Evolutionary conservation across 495 filamentous ascomycete species (phyloP).

Genomic region (Apiosordaria backusii): DNA sequence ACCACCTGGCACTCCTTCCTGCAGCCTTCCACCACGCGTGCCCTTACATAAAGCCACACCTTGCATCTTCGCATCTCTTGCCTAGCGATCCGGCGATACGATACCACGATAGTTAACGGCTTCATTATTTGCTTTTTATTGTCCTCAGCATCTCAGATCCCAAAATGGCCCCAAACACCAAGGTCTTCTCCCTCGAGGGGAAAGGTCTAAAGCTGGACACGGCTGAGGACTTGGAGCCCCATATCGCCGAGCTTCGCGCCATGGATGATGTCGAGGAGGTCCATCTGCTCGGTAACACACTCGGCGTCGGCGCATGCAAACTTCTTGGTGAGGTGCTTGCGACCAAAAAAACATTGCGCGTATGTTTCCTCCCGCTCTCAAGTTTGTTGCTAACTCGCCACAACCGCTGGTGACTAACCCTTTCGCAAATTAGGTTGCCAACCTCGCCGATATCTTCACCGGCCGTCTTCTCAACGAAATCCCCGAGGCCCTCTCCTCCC

Average conservation of each 20-base stretch:
- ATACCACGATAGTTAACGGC: neutral
- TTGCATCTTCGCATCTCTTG: neutral
- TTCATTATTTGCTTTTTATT: slow-evolving; percentile 2
- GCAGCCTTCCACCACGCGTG: slow-evolving; percentile 10
- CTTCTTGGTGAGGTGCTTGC: slow-evolving; percentile 74
- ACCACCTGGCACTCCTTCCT: slow-evolving; percentile 12
- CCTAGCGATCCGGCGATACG: no score
- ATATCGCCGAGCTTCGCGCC: slow-evolving; percentile 68
- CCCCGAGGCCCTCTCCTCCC: slow-evolving; percentile 76
- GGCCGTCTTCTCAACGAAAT: slow-evolving; percentile 91
- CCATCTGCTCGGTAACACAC: slow-evolving; percentile 79
- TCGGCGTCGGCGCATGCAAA: slow-evolving; percentile 83
- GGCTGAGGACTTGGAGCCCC: slow-evolving; percentile 78
- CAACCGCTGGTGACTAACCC: slow-evolving; percentile 6
- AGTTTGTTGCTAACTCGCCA: neutral
- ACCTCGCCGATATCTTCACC: slow-evolving; percentile 96
- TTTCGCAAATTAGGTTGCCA: slow-evolving; percentile 57
- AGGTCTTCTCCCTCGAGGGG: slow-evolving; percentile 86
- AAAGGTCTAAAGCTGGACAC: slow-evolving; percentile 87
- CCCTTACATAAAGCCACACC: neutral
- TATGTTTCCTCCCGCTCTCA: slow-evolving; percentile 30
- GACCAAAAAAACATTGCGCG: slow-evolving; percentile 73
- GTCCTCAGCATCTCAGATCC: slow-evolving; percentile 3
- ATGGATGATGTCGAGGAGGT: slow-evolving; percentile 78
- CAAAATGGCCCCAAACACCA: slow-evolving; percentile 49